These are phyloP conservation scores for Serendipita sp. DNA, from an alignment of 768 basidiomycete genomes.

Conservation along the genomic window DNA sequence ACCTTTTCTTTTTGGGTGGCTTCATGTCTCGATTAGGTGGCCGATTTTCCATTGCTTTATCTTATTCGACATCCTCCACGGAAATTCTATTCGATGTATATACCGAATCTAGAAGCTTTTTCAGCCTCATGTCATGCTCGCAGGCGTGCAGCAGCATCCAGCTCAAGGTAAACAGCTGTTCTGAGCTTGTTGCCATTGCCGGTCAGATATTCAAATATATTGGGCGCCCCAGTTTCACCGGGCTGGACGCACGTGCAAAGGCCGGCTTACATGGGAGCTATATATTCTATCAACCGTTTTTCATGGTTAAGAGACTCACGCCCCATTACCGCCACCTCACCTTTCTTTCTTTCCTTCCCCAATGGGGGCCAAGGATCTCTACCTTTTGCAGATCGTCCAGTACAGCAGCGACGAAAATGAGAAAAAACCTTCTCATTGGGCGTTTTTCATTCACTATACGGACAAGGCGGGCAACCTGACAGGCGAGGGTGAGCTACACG, in stretches of 20 bases:
- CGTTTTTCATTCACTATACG: neutral
- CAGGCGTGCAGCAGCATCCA: neutral
- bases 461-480: neutral
- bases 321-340: too few relatives aligned
- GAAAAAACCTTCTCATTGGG: neutral
- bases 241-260: too few relatives aligned
- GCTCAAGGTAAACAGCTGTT: too few relatives aligned
- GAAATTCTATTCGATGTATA: neutral
- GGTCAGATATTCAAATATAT: too few relatives aligned
- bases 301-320: too few relatives aligned
- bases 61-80: conserved; percentile 2
- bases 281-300: too few relatives aligned
- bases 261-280: too few relatives aligned
- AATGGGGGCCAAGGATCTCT: conserved; percentile 5
- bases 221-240: too few relatives aligned
- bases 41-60: neutral
- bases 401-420: neutral
- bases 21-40: neutral
- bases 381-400: conserved; percentile 2
- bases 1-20: neutral
- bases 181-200: too few relatives aligned
- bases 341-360: too few relatives aligned
- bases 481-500: conserved; percentile 1
- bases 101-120: neutral
- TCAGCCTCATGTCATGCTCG: neutral